A percentile compares a stretch with the other conserved stretches of the same genome.
phyloP scores from a whole-genome alignment of 768 basidiomycete species.

The Pholiota conissans region DNA sequence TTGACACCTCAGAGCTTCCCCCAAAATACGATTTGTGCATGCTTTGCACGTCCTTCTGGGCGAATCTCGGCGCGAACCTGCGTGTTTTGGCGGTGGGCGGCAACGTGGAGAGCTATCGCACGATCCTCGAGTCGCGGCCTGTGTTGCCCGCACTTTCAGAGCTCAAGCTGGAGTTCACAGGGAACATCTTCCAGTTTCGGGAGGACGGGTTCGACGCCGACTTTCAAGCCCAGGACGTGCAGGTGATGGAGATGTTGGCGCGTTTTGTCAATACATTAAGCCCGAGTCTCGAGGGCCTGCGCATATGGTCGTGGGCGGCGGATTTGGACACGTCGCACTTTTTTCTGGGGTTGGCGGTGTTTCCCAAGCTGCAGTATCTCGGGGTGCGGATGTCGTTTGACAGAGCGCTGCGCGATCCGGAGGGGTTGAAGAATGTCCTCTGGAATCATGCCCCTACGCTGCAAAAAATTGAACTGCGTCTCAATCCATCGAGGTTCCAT shows the following conservation, averaged over 20 bases:
- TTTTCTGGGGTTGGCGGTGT: constrained; percentile 29
- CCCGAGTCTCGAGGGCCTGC: constrained; percentile 32
- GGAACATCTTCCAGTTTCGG: constrained; percentile 22
- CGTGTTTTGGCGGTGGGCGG: neutral
- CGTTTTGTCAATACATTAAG: constrained; percentile 39
- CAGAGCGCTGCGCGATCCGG: constrained; percentile 33
- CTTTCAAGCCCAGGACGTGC: constrained; percentile 15
- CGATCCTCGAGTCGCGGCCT: neutral
- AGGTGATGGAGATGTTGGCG: constrained; percentile 30
- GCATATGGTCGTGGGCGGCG: constrained; percentile 37
- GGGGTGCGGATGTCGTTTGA: constrained; percentile 39
- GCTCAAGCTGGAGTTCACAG: constrained; percentile 33
- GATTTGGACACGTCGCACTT: constrained; percentile 36
- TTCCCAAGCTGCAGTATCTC: constrained; percentile 32
- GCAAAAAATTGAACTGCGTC: constrained; percentile 33
- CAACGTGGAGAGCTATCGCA: neutral
- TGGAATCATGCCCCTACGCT: constrained; percentile 28
- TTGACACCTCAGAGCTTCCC: neutral
- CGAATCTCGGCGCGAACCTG: neutral
- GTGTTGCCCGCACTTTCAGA: neutral
- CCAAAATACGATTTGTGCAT: neutral
- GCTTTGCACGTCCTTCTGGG: neutral
- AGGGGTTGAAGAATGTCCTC: constrained; percentile 34
- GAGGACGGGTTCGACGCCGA: neutral
- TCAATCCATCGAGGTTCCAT: constrained; percentile 35